phyloP scores from a whole-genome alignment of 371 early-diverging fungal genomes.

The Mortierella sp. region DNA sequence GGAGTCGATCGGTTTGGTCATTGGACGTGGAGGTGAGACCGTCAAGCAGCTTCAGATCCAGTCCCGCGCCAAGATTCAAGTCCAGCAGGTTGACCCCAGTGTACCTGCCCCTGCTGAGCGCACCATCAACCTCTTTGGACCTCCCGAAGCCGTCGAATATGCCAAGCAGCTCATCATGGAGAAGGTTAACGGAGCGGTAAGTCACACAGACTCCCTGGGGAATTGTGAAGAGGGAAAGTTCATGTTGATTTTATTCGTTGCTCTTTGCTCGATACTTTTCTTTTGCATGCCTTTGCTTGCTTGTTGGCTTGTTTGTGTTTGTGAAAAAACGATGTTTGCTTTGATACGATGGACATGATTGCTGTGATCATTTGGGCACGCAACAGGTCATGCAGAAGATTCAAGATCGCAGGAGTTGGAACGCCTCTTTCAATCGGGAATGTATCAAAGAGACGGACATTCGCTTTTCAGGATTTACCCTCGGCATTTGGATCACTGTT shows the following conservation, averaged over 20 bases:
- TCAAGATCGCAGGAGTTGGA: background rate
- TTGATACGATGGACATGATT: background rate
- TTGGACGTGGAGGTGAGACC: slow-evolving; percentile 92
- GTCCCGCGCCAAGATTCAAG: slow-evolving; percentile 86
- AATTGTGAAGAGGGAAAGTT: slow-evolving; percentile 38
- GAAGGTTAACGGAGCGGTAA: slow-evolving; percentile 69
- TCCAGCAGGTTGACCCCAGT: slow-evolving; percentile 69
- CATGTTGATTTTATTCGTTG: slow-evolving; percentile 26
- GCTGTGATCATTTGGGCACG: background rate
- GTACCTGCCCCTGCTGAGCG: slow-evolving; percentile 57
- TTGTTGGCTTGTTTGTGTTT: background rate
- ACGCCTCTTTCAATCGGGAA: background rate
- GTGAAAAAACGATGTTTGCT: background rate
- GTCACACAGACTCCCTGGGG: slow-evolving; percentile 9
- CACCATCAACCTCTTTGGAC: slow-evolving; percentile 61
- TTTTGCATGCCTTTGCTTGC: slow-evolving; percentile 4
- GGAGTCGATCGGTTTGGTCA: slow-evolving; percentile 84
- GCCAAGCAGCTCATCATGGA: slow-evolving; percentile 72
- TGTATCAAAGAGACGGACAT: background rate
- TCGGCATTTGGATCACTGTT: background rate
- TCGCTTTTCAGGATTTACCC: background rate
- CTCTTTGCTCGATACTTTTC: slow-evolving; percentile 8
- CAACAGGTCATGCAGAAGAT: background rate
- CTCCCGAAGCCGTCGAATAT: slow-evolving; percentile 66
- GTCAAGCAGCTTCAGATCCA: slow-evolving; percentile 87